Conservation (phyloP, 495 filamentous ascomycete genomes). For the Penicillium pancosmium region DNA sequence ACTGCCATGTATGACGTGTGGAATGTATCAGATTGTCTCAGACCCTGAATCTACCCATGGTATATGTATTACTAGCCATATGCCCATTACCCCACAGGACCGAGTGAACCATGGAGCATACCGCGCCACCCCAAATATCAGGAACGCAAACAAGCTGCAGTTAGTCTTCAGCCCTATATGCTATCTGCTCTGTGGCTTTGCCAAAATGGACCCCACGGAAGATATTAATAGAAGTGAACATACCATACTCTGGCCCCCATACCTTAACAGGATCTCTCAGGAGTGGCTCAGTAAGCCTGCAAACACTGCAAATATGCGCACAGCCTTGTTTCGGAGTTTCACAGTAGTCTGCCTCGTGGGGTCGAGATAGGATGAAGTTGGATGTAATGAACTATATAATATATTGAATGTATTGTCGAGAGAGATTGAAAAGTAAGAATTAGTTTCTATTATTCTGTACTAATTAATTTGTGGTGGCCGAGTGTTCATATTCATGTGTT, state of each 20-base stretch:
- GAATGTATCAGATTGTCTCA: background rate
- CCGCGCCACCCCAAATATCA: slow-evolving; percentile 8
- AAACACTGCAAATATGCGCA: slow-evolving; percentile 4
- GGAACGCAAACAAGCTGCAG: slow-evolving; percentile 10
- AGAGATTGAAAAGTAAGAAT: no score
- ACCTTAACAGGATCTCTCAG: no score
- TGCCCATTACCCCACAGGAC: background rate
- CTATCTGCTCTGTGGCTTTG: slow-evolving; percentile 12
- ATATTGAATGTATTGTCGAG: no score
- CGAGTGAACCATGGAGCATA: slow-evolving; percentile 1
- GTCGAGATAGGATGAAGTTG: background rate
- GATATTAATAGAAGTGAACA: slow-evolving; percentile 8
- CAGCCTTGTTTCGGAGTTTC: background rate
- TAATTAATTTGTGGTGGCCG: no score
- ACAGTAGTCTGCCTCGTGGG: background rate
- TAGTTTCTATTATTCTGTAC: no score
- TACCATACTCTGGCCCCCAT: no score
- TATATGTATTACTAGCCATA: no score
- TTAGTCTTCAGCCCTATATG: slow-evolving; percentile 17
- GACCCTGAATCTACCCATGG: background rate
- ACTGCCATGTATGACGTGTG: background rate
- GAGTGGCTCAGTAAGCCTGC: background rate
- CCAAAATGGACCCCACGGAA: slow-evolving; percentile 7
- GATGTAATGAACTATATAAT: no score
- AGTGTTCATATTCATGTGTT: no score